Evolutionary conservation across 257 asterid genomes (phyloP).

Genomic region (Primulina tabacum): DNA sequence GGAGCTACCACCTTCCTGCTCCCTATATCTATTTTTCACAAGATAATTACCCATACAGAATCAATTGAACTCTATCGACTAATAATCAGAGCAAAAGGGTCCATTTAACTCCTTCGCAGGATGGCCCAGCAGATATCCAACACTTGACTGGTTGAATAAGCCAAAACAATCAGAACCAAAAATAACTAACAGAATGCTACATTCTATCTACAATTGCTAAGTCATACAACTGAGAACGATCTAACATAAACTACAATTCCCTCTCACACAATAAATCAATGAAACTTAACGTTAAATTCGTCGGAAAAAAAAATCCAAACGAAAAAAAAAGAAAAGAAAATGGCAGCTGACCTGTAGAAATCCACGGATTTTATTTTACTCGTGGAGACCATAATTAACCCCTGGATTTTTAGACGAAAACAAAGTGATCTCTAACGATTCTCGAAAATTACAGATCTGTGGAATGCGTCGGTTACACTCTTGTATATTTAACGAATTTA

Average conservation of each 20-base stretch:
- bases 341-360: conserved; percentile 41
- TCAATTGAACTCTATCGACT: not conserved
- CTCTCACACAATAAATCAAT: not conserved
- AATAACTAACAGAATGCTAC: conserved; percentile 4
- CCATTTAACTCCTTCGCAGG: not conserved
- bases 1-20: not conserved
- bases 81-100: conserved; percentile 6
- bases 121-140: not conserved
- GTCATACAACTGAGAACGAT: conserved; percentile 14
- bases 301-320: not conserved
- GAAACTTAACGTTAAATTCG: not conserved
- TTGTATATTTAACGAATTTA: too few relatives aligned
- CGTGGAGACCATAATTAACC: conserved; percentile 41
- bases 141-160: conserved; percentile 7
- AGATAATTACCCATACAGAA: not conserved
- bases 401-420: not conserved
- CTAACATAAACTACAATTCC: not conserved
- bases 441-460: not conserved
- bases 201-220: conserved; percentile 5
- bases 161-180: not conserved
- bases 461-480: not conserved
- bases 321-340: not conserved
- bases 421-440: not conserved
- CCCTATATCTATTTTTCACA: not conserved
- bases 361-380: conserved; percentile 50